These are phyloP conservation scores for Mucor circinelloides DNA, from an alignment of 371 early-diverging fungal genomes.

Conservation along the genomic window DNA sequence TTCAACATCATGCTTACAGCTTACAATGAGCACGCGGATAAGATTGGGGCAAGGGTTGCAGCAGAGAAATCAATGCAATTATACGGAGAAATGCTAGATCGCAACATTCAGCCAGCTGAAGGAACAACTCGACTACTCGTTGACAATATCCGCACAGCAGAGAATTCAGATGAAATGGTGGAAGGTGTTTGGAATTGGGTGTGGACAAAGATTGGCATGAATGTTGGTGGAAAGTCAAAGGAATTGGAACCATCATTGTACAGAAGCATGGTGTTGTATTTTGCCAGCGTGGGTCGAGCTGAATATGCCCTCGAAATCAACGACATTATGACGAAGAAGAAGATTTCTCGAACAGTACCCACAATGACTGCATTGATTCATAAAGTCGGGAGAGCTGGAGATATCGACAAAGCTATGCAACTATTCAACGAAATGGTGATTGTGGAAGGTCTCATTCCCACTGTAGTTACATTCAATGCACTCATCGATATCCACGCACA, in stretches of 20 bases:
- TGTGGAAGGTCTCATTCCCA: conserved; percentile 28
- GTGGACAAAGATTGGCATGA: conserved; percentile 35
- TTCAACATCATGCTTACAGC: conserved; percentile 37
- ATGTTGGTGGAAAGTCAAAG: conserved; percentile 18
- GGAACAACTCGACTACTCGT: conserved; percentile 25
- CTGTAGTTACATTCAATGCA: conserved; percentile 47
- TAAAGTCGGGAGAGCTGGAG: conserved; percentile 47
- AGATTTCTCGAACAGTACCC: conserved; percentile 31
- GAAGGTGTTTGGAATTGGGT: conserved; percentile 43
- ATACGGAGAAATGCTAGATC: conserved; percentile 36
- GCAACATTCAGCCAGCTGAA: conserved; percentile 24
- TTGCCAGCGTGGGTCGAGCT: conserved; percentile 40
- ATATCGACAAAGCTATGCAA: conserved; percentile 33
- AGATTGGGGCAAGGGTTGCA: conserved; percentile 16
- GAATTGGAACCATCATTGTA: conserved; percentile 34
- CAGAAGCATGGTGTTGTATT: conserved; percentile 39
- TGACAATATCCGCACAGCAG: conserved; percentile 29
- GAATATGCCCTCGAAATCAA: conserved; percentile 44
- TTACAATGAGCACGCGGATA: conserved; percentile 31
- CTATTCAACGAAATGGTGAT: conserved; percentile 38
- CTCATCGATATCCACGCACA: conserved; percentile 55
- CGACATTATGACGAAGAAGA: conserved; percentile 40
- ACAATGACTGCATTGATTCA: conserved; percentile 49
- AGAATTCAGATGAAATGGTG: conserved; percentile 20
- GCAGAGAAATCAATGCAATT: conserved; percentile 37